Evolutionary conservation across 768 basidiomycete species (phyloP), one percentile per base, ranked within the genome.

Genomic region (Boletus reticuloceps): DNA sequence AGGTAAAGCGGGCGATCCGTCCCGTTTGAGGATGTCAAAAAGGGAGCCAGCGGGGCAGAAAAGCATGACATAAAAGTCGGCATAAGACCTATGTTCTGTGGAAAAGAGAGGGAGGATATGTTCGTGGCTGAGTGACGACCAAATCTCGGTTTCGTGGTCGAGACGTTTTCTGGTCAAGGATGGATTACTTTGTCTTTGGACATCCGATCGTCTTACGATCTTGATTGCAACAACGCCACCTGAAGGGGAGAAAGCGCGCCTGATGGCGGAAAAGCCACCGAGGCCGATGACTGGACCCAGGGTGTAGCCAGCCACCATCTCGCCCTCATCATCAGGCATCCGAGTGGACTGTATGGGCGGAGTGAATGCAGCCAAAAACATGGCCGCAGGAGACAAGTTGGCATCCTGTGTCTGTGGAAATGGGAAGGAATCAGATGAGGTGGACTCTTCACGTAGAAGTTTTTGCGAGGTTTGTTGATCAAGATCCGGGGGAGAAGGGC

Each of bases 81-180:
- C 84, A 55, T 82, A 81, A 41, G 78, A 58, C 0, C 83, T 81
- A 61, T 85, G 81, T 50, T 80, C 73, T 17, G 74, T 73, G 41
- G 82, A 77, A 68, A 94, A 91, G 42, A 96, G 82, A 12, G 94
- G 93, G 16, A 97, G 81, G 58, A 94, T 82, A 64, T 94, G 86
- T 66, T 93, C 90, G 68, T 95, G 94, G 49, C 80, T 83, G 61
- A 94, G 82, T 1, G 83, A 78, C 2, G 82, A 74, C 92, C 92
- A 94, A 14, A 91, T 74, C 13, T 74, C 66, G 13, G 84, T 82
- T 75, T 95, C 92, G 47, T 82, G 84, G 54, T 84, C 79, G 41
- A 93, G 77, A 43, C 80, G 82, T 56, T 79, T 82, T 57, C 76
- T 79, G 12, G 78, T 74, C 8, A 75, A 65, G 25, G 71, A 62